Evolutionary conservation across 352 stramenopile species (phyloP).

Genomic region (Saprolegnia parasitica): DNA sequence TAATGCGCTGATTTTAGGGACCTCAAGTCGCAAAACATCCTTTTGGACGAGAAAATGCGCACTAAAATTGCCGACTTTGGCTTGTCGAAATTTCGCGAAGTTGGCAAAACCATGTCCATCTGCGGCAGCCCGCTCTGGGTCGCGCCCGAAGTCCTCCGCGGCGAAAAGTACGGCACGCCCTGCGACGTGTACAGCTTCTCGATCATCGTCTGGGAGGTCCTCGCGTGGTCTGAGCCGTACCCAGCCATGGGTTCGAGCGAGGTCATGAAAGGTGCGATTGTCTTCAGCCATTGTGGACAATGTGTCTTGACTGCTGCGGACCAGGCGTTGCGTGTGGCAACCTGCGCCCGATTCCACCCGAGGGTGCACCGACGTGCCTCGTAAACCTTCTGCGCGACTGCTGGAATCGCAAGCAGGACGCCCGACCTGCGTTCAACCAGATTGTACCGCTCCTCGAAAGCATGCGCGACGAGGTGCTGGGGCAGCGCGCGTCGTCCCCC

Average conservation of each 20-base stretch:
- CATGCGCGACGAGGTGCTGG: constrained; percentile 67
- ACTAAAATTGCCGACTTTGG: constrained; percentile 84
- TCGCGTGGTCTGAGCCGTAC: constrained; percentile 77
- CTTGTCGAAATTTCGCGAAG: constrained; percentile 77
- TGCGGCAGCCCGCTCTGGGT: constrained; percentile 80
- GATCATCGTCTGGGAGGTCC: constrained; percentile 85
- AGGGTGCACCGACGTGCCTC: constrained; percentile 51
- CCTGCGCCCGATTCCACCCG: constrained; percentile 60
- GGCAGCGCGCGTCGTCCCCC: neutral
- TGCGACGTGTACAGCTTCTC: constrained; percentile 86
- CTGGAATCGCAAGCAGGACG: constrained; percentile 82
- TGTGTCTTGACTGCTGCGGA: neutral
- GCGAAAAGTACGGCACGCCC: constrained; percentile 75
- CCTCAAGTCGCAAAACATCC: constrained; percentile 75
- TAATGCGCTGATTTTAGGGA: constrained; percentile 36
- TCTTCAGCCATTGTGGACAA: neutral
- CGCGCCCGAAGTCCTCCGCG: constrained; percentile 66
- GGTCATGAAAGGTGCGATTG: constrained; percentile 69
- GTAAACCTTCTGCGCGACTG: constrained; percentile 66
- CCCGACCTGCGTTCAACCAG: constrained; percentile 76
- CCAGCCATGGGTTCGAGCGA: constrained; percentile 72
- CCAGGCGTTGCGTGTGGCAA: constrained; percentile 60
- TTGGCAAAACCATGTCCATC: constrained; percentile 84
- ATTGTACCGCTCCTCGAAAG: constrained; percentile 72
- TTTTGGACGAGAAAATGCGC: constrained; percentile 77